Percentiles rank a stretch among this genome's conserved stretches.
These are phyloP conservation scores for Sparassis latifolia DNA, from an alignment of 1,284 basidiomycete genomes.

Conservation along the genomic window DNA sequence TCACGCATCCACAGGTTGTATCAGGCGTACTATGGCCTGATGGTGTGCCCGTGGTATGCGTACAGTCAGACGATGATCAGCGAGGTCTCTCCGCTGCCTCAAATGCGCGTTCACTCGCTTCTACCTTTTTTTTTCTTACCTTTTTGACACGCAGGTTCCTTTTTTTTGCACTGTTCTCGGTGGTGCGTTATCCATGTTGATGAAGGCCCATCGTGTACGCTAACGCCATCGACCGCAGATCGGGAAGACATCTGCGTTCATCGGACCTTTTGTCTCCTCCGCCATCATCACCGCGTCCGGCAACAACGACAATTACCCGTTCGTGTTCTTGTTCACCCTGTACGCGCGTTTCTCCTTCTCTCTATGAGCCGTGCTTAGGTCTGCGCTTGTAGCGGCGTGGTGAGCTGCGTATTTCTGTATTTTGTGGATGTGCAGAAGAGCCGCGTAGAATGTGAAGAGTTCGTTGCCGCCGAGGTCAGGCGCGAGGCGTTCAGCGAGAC, in stretches of 20 bases:
- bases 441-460: constrained; percentile 56
- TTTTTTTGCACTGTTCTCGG: constrained; percentile 74
- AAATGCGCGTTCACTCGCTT: constrained; percentile 44
- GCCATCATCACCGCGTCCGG: constrained; percentile 65
- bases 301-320: constrained; percentile 77
- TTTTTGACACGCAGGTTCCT: constrained; percentile 47
- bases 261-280: constrained; percentile 73
- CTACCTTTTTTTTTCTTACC: constrained; percentile 5
- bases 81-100: constrained; percentile 70
- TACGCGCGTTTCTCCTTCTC: constrained; percentile 27
- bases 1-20: constrained; percentile 40
- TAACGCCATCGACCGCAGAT: constrained; percentile 30
- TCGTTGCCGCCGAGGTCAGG: constrained; percentile 50
- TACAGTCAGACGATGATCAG: constrained; percentile 83
- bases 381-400: constrained; percentile 37
- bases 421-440: constrained; percentile 70
- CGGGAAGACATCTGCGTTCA: constrained; percentile 77
- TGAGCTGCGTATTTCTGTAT: constrained; percentile 61
- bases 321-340: constrained; percentile 73
- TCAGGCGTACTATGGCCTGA: constrained; percentile 68
- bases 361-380: background rate
- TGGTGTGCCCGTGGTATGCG: constrained; percentile 83
- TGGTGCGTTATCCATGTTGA: constrained; percentile 32
- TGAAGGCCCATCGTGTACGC: no score
- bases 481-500: constrained; percentile 37